phyloP scores from a whole-genome alignment of 345 rosid species.

The Combretum micranthum region DNA sequence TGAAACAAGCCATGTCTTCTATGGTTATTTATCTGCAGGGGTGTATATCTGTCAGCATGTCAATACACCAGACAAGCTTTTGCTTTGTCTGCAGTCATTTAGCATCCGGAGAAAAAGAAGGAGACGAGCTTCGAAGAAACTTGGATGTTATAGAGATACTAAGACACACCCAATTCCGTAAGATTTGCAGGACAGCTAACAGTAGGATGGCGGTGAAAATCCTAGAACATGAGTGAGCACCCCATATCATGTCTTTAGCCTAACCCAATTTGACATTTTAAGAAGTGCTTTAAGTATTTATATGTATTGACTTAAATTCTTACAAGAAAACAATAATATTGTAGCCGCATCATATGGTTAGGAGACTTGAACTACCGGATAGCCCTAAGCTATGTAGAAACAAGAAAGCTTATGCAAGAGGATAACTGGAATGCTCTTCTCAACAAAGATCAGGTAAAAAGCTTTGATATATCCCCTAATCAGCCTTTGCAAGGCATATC shows the following conservation, averaged over 20 bases:
- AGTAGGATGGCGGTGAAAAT: background rate
- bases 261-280: background rate
- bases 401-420: background rate
- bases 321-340: background rate
- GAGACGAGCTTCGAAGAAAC: conserved; percentile 9
- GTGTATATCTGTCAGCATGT: conserved; percentile 7
- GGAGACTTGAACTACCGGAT: conserved; percentile 15
- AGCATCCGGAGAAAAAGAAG: conserved; percentile 9
- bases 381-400: background rate
- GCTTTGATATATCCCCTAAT: too few relatives aligned
- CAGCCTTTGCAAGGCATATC: too few relatives aligned
- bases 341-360: conserved; percentile 7
- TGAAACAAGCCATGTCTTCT: background rate
- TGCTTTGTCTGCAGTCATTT: conserved; percentile 17
- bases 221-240: conserved; percentile 11
- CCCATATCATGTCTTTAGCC: background rate
- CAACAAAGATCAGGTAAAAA: conserved; percentile 9
- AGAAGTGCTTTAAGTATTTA: background rate
- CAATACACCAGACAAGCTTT: conserved; percentile 9
- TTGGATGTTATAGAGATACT: conserved; percentile 6
- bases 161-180: conserved; percentile 8
- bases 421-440: conserved; percentile 6
- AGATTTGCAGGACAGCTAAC: background rate
- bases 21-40: conserved; percentile 6
- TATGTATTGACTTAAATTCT: background rate